These are phyloP conservation scores for Plasmodium ovale DNA, from an alignment of 169 alveolate genomes.

Conservation along the genomic window DNA sequence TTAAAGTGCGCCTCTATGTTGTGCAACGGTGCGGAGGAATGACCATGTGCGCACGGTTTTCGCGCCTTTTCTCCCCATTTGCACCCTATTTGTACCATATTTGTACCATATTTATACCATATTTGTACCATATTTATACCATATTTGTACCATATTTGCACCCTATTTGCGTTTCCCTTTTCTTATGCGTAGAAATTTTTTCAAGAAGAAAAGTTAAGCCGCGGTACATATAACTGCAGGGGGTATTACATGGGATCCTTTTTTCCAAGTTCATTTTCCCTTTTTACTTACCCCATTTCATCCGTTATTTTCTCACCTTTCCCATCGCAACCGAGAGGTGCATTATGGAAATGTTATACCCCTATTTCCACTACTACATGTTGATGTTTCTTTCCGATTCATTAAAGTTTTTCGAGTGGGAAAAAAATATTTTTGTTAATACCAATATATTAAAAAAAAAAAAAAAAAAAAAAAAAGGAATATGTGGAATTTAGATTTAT, in stretches of 20 bases:
- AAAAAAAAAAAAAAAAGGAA: too few species aligned
- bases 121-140: too few species aligned
- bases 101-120: too few species aligned
- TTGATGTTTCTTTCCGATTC: background rate
- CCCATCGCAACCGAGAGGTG: too few species aligned
- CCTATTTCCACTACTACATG: too few species aligned
- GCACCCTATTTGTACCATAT: too few species aligned
- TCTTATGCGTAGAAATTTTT: conserved; percentile 38
- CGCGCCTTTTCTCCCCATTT: too few species aligned
- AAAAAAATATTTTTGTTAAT: conserved; percentile 8
- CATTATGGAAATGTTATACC: too few species aligned
- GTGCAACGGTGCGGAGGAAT: too few species aligned
- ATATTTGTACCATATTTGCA: too few species aligned
- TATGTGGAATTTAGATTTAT: too few species aligned
- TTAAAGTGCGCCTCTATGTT: too few species aligned
- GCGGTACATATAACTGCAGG: background rate
- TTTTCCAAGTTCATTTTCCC: background rate
- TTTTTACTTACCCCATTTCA: conserved; percentile 10
- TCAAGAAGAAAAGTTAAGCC: conserved; percentile 23
- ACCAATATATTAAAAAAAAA: conserved; percentile 44
- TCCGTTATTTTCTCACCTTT: background rate
- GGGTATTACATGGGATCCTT: background rate
- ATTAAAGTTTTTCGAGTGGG: conserved; percentile 11
- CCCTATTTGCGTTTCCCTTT: background rate
- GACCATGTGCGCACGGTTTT: background rate